Base-by-base conservation (phyloP, 2,329 filamentous ascomycete species). In the Aureobasidium sp. region DNA sequence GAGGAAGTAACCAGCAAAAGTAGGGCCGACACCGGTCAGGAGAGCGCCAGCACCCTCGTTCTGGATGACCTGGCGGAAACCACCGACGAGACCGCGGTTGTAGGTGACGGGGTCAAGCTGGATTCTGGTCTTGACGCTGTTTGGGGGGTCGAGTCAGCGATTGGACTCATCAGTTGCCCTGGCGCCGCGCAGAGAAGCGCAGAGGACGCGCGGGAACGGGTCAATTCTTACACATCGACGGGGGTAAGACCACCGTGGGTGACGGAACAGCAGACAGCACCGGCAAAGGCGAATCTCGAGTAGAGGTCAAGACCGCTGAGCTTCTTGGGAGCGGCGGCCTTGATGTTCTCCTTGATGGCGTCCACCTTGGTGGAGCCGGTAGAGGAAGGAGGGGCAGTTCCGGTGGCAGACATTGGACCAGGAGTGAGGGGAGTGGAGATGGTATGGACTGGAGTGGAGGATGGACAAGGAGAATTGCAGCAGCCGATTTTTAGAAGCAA, bases 201-300 rank as follows among this genome's bases (percentile, higher is more conserved):
- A 24, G 14, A 5, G 39, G 7, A 50, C 45, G 33, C 52, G 39
- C 6, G 19, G 12, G 19, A 42, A 42, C 22, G 53, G 19, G 6
- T 15, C 5, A n/a, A n/a, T 19, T 90, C 93, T 79, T 94, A 97
- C 93, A 99, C 94, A 89, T 99, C 94, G 78, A 99, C 91, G 75
- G 94, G 94, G 70, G 94, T 99, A 72, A 97, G 87, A 74, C 84
- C 89, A 79, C 93, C 94, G 85, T 99, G 94, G 75, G 94, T 99
- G 81, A 97, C 82, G 71, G 92, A 94, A 81, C 94, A 99, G 87
- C 94, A 97, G 83, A 97, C 82, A 72, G 94, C 94, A 81, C 94
- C 94, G 72, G 94, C 92, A 73, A 99, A 89, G 80, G 94, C 93
- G 82, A 97, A 97, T 79, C 91, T 86, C 72, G 90, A 90, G 87